Evolutionary conservation across 2,329 filamentous ascomycete species (phyloP), one percentile per base, ranked within the genome.

Genomic region (Monosporascus sp.): DNA sequence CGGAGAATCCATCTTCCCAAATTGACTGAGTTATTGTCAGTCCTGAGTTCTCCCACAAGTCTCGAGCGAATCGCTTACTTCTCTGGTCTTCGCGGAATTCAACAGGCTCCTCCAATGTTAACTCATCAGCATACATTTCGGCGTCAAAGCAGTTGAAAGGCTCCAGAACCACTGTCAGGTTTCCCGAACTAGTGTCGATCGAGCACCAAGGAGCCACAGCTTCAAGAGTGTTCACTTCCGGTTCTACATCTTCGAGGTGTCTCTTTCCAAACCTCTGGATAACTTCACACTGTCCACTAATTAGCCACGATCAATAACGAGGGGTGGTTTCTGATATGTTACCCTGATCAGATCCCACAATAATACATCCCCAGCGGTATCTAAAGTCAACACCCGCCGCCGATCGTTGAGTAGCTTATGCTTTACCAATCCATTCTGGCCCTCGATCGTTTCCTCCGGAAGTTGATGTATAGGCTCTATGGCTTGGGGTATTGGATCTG

Each of bases 71-170:
- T 70, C 85, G 43, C 43, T 66, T 80, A 93, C 89, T 96, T 74
- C 94, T 84, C 73, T 97, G 93, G 63, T 99, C 94, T 63, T 97
- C 93, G 53, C 88, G 80, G 65, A 96, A 96, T 14, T 92, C 87
- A 18, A 88, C 77, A n/a, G 82, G 76, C 57, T 91, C 86, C 11
- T 88, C 81, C 51, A 93, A 62, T 41, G 85, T 78, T 37, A 95
- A 75, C 71, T 97, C 92, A 67, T 99, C 94, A 1, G 91, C 93
- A 68, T 99, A 99, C 70, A 96, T 88, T 66, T 99, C 94, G 17
- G 92, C 94, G 71, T 99, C 94, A 63, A 99, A 99, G 68, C 92
- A 97, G 62, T 95, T 95, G 65, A 94, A 95, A 41, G 92, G 90
- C 66, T 99, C 94, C 18, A 99, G 72, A 18, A 95, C 87, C 3